Base-by-base conservation (phyloP, 1,284 basidiomycete genomes). In the Peniophora sp. region DNA sequence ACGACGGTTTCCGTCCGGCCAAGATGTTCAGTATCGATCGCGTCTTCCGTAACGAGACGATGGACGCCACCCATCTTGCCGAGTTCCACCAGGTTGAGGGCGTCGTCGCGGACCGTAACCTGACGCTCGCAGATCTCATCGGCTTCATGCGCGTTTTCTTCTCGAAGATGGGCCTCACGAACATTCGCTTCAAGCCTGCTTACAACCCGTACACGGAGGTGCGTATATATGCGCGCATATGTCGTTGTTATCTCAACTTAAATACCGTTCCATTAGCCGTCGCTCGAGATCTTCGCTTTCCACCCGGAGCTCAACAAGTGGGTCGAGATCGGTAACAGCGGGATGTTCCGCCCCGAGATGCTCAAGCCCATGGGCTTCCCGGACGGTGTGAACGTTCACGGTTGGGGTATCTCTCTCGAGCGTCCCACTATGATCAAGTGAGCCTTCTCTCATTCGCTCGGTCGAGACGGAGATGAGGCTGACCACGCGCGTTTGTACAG, bases 81-180 rank as follows among this genome's bases (percentile, higher is more conserved):
- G 97, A 99, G 71, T 99, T 99, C 77, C 96, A 99, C 67, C 97
- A 99, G 70, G 97, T 99, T 12, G 97, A 99, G 70, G 97, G 97
- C 53, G 96, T 99, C 45, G 94, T 99, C 14, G 97, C 97, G 14
- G 97, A 99, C 70, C 83, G 87, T 59, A 83, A 87, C 55, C 75
- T 99, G 55, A 99, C 96, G 2, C 74, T 99, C n/a, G 97, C 94
- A 16, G 94, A 99, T 67, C 74, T 99, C 54, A 97, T 99, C 59
- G 95, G 93, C 23, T 97, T 98, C 75, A 97, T 98, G 94, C 80
- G 91, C 59, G 90, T 94, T 52, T 99, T 99, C 77, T 99, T 99
- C 80, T 82, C 77, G 58, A 99, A 99, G 72, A 98, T 98, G 89
- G 97, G 97, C 49, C 89, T 97, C 60, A 81, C 85, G 59, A 84